Evolutionary conservation across 1,284 basidiomycete species (phyloP), one percentile per base, ranked within the genome.

Genomic region (Ceratobasidium sp.): DNA sequence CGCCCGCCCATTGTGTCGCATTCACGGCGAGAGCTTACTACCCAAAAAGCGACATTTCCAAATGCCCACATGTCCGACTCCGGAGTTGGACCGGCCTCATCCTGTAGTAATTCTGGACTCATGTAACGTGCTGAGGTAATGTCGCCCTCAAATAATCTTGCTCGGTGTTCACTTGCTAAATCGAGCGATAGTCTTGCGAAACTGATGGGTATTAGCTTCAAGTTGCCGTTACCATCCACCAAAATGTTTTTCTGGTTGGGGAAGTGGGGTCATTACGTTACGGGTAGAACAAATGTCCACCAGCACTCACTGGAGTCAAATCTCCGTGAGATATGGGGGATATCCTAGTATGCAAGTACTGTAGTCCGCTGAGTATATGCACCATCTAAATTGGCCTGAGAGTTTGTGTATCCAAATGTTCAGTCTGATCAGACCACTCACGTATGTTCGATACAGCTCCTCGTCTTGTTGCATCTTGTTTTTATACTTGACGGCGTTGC

Each of bases 51-150:
- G 3, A 77, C 66, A 55, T 55, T 58, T n/a, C 64, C 75, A 68
- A 77, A 77, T 4, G 75, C 64, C 75, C 75, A 77, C 64, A 77
- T 77, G 39, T 77, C 75, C 20, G 75, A 68, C 28, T 58, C 66
- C 20, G 75, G 75, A 5, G 64, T 68, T 6, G 75, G 53, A 23
- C 23, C 2, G 6, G 75, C 53, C 3, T 46, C 20, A 39, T 77
- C 66, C 13, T 58, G n/a, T 7, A 77, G 23, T 4, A 77, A 26
- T 23, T 77, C 75, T 2, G 75, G 75, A 49, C 75, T 77, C 39
- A 67, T 10, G 42, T 77, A 77, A 1, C 75, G 75, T 23, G 53
- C 75, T 1, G 64, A 68, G 1, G 56, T 51, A 9, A n/a, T 18
- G 13, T 39, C 26, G 13, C 67, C 60, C 5, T 64, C 26, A 12